Evolutionary conservation across 2,329 filamentous ascomycete genomes (phyloP), one percentile per base, ranked within the genome.

Genomic region (Clathrospora elynae): DNA sequence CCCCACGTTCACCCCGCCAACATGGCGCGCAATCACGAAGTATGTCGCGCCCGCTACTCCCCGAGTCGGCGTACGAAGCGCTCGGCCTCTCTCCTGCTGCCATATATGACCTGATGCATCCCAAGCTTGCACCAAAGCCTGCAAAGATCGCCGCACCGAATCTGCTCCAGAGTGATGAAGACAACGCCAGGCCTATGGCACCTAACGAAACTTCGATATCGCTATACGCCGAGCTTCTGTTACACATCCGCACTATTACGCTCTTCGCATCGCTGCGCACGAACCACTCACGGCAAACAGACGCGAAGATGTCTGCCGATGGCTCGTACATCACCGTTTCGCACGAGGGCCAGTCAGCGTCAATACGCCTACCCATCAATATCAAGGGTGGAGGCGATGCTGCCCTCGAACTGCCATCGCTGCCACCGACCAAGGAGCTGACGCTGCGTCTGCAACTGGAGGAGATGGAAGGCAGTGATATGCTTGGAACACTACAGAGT

Each of bases 161-260:
- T 42, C 42, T 66, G 25, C 59, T 68, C 14, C 59, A 68, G 40
- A 56, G 53, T 41, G 53, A 51, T 16, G 55, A 53, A 29, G 51
- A 59, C 37, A 52, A 51, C 23, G 49, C 46, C 20, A 40, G 51
- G 17, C 56, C 54, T n/a, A 57, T 67, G 25, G 51, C 53, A 13
- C 53, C 56, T 18, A 65, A 67, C 51, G 58, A 67, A 35, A 55
- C 61, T 11, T 56, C 53, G 24, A 70, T 70, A 31, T 57, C 56
- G 11, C 70, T 85, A 10, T 83, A 85, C 51, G 79, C 81, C 16
- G 82, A 85, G 62, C 73, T 82, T 11, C 70, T 85, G 24, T 74
- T 80, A 23, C 78, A 85, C 50, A 82, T 85, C 49, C 77, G 79
- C 28, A 81, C 82, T 46, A 70, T 83, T 28, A 80, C 79, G 2